phyloP scores from a whole-genome alignment of 2,329 filamentous ascomycete species.

The Rutstroemia sp. region DNA sequence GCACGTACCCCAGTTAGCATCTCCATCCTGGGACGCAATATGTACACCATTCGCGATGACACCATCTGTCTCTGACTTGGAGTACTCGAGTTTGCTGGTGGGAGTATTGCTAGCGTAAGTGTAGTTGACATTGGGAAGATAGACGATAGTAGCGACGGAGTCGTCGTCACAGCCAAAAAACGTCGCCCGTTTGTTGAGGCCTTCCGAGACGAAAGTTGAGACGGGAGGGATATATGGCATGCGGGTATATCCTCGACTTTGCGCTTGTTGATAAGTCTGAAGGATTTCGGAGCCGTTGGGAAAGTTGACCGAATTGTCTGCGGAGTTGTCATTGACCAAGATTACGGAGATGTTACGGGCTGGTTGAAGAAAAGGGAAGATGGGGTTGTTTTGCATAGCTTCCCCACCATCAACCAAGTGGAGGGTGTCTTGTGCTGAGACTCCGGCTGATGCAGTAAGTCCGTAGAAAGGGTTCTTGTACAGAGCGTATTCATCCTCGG shows the following conservation, averaged over 20 bases:
- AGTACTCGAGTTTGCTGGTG: slow-evolving; percentile 31
- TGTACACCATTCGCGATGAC: slow-evolving; percentile 35
- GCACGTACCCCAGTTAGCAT: slow-evolving; percentile 32
- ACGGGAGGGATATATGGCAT: slow-evolving; percentile 39
- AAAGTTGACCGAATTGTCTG: slow-evolving; percentile 32
- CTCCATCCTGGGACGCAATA: slow-evolving; percentile 31
- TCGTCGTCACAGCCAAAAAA: slow-evolving; percentile 38
- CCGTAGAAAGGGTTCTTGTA: slow-evolving; percentile 57
- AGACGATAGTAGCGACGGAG: slow-evolving; percentile 20
- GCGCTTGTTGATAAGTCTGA: slow-evolving; percentile 21
- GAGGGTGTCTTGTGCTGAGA: slow-evolving; percentile 30
- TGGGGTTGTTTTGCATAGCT: slow-evolving; percentile 37
- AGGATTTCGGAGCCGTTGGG: slow-evolving; percentile 38
- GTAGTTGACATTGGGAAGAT: slow-evolving; percentile 37
- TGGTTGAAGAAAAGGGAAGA: slow-evolving; percentile 40
- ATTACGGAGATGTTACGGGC: slow-evolving; percentile 34
- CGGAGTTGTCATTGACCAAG: slow-evolving; percentile 38
- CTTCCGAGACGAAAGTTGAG: slow-evolving; percentile 29
- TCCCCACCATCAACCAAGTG: slow-evolving; percentile 40
- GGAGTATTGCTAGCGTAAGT: slow-evolving; percentile 29
- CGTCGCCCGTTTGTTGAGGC: slow-evolving; percentile 20
- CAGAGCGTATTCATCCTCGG: slow-evolving; percentile 32
- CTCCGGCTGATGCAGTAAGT: slow-evolving; percentile 31
- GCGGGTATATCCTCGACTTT: slow-evolving; percentile 22
- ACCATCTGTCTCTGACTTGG: slow-evolving; percentile 27